Evolutionary conservation across 169 alveolate genomes (phyloP).

Genomic region (Prorocentrum cordatum): DNA sequence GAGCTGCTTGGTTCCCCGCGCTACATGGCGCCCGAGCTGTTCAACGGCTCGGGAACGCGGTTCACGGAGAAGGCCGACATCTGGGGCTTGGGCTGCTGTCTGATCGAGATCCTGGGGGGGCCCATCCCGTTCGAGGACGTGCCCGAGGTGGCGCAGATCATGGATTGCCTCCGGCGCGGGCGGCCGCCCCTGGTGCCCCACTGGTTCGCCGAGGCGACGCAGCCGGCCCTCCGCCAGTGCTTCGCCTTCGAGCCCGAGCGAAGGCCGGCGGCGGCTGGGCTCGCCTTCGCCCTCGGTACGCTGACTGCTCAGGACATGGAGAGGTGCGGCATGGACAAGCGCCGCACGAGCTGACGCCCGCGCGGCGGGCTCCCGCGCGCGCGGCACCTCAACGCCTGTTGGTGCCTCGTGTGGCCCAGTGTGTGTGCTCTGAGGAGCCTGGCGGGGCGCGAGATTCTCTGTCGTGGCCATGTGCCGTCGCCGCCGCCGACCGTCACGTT

Average conservation of each 20-base stretch:
- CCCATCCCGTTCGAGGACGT: slow-evolving; percentile 79
- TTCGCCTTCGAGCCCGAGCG: slow-evolving; percentile 42
- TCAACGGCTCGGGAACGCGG: slow-evolving; percentile 75
- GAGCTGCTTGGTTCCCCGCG: slow-evolving; percentile 83
- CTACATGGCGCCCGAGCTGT: too few relatives aligned
- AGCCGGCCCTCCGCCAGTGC: slow-evolving; percentile 20
- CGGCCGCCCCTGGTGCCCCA: slow-evolving; percentile 64
- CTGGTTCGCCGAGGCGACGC: slow-evolving; percentile 57
- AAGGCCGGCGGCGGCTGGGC: slow-evolving; percentile 21
- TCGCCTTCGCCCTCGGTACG: slow-evolving; percentile 12
- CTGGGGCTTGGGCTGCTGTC: slow-evolving; percentile 81
- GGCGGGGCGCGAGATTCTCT: too few relatives aligned
- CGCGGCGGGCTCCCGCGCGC: too few relatives aligned
- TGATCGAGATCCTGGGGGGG: slow-evolving; percentile 78
- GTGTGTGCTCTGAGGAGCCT: too few relatives aligned
- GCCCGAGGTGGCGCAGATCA: slow-evolving; percentile 74
- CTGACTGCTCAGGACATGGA: slow-evolving; percentile 27
- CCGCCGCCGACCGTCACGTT: too few relatives aligned
- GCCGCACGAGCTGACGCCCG: too few relatives aligned
- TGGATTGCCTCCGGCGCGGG: not conserved
- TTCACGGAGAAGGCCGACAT: slow-evolving; percentile 78
- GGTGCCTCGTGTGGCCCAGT: too few relatives aligned
- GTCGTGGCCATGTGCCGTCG: too few relatives aligned
- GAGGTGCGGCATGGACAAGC: slow-evolving; percentile 59
- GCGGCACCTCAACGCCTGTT: too few relatives aligned